phyloP scores from a whole-genome alignment of 1,284 basidiomycete genomes.

The Trametes polyzona region DNA sequence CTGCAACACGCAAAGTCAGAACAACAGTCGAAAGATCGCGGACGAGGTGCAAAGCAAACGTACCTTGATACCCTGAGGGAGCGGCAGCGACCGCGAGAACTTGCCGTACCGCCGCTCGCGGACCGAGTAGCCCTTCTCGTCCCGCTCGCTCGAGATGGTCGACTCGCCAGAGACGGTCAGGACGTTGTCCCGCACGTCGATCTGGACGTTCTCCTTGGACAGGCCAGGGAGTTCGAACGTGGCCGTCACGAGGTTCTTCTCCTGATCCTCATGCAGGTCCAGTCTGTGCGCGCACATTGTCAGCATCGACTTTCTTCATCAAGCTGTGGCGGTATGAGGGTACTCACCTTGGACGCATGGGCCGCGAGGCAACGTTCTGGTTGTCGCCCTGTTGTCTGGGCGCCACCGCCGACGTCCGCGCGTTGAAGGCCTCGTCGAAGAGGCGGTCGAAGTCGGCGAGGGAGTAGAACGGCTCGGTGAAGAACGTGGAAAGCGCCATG shows the following conservation, averaged over 20 bases:
- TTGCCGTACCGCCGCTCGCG: constrained; percentile 49
- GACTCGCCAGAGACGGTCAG: constrained; percentile 48
- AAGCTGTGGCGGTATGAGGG: neutral
- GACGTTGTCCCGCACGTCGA: constrained; percentile 46
- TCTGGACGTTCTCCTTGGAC: constrained; percentile 43
- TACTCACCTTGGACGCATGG: constrained; percentile 35
- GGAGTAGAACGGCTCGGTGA: constrained; percentile 50
- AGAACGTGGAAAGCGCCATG: constrained; percentile 28
- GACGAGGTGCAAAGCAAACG: neutral
- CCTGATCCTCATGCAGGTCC: constrained; percentile 48
- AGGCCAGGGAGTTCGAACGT: constrained; percentile 53
- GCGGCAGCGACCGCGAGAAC: constrained; percentile 45
- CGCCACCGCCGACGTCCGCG: constrained; percentile 20
- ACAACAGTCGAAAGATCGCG: neutral
- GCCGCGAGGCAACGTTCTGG: constrained; percentile 7
- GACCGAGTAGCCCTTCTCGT: too few relatives aligned
- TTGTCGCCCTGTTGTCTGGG: constrained; percentile 5
- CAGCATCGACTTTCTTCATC: neutral
- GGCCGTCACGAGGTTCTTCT: constrained; percentile 47
- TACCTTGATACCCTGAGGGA: constrained; percentile 50
- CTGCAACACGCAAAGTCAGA: constrained; percentile 25
- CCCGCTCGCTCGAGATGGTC: constrained; percentile 35
- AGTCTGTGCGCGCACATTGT: constrained; percentile 38
- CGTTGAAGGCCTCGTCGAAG: constrained; percentile 41
- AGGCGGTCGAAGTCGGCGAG: constrained; percentile 43